Conservation (phyloP, 495 filamentous ascomycete genomes). For the Xanthoparmelia taractica region DNA sequence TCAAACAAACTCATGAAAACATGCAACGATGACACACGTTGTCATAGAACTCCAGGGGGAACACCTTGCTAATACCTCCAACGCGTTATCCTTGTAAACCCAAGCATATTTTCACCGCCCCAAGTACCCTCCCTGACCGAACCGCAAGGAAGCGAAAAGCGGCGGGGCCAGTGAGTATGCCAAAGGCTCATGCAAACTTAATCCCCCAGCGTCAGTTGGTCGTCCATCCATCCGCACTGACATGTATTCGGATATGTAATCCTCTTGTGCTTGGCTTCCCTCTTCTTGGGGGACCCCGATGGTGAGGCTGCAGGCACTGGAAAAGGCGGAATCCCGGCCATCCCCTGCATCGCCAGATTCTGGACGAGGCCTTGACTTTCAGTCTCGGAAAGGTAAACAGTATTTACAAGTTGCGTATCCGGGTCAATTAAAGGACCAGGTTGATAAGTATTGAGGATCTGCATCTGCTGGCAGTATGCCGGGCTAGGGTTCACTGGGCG, state of each 20-base stretch:
- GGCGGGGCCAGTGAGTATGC: background rate
- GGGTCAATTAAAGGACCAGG: slow-evolving; percentile 36
- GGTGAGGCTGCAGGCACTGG: background rate
- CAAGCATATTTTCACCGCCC: slow-evolving; percentile 1
- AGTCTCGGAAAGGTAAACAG: slow-evolving; percentile 53
- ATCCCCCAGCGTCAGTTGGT: background rate
- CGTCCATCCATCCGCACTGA: slow-evolving; percentile 20
- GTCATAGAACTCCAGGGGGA: background rate
- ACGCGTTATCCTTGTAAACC: background rate
- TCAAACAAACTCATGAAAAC: background rate
- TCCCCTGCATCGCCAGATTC: background rate
- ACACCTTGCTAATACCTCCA: slow-evolving; percentile 9
- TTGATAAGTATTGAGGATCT: slow-evolving; percentile 46
- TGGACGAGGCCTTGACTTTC: slow-evolving; percentile 33
- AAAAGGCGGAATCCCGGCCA: background rate
- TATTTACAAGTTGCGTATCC: slow-evolving; percentile 37
- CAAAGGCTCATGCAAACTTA: background rate
- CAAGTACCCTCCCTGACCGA: background rate
- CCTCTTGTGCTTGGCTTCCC: slow-evolving; percentile 9
- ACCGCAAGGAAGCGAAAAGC: background rate
- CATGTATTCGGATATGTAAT: background rate
- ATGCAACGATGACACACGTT: background rate
- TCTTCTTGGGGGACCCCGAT: background rate
- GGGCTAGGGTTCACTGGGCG: slow-evolving; percentile 38
- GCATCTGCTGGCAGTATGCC: slow-evolving; percentile 67